Percentiles rank a stretch among this genome's conserved stretches.
Evolutionary conservation across 805 yeast species (phyloP).

Genomic region (Candida morakotiae): DNA sequence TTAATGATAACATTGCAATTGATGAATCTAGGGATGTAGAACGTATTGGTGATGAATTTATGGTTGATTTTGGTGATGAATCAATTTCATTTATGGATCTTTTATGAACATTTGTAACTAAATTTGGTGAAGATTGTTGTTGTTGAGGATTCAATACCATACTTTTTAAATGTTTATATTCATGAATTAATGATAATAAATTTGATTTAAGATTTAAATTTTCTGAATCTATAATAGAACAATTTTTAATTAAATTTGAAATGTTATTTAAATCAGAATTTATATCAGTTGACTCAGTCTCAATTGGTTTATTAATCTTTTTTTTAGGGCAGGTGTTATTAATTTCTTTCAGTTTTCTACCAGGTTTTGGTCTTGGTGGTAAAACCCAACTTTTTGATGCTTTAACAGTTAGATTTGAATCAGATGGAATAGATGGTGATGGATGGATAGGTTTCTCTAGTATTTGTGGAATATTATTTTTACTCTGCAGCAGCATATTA

Average conservation of each 20-base stretch:
- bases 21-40: constrained; percentile 1
- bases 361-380: constrained; percentile 63
- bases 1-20: background rate
- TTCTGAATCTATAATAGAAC: constrained; percentile 22
- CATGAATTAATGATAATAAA: constrained; percentile 34
- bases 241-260: constrained; percentile 3
- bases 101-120: constrained; percentile 7
- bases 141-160: constrained; percentile 6
- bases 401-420: constrained; percentile 11
- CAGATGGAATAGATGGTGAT: background rate
- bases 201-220: constrained; percentile 32
- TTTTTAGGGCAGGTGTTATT: background rate
- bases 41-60: background rate
- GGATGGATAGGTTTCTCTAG: background rate
- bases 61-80: background rate
- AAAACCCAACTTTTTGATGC: constrained; percentile 57
- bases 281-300: background rate
- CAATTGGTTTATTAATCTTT: background rate
- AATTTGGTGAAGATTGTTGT: background rate
- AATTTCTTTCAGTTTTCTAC: constrained; percentile 42
- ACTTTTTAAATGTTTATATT: constrained; percentile 32
- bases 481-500: too few species aligned
- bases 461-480: too few species aligned
- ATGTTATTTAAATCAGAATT: constrained; percentile 1
- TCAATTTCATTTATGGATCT: constrained; percentile 11